Evolutionary conservation across 1,284 basidiomycete genomes (phyloP).

Genomic region (Moniliophthora roreri): DNA sequence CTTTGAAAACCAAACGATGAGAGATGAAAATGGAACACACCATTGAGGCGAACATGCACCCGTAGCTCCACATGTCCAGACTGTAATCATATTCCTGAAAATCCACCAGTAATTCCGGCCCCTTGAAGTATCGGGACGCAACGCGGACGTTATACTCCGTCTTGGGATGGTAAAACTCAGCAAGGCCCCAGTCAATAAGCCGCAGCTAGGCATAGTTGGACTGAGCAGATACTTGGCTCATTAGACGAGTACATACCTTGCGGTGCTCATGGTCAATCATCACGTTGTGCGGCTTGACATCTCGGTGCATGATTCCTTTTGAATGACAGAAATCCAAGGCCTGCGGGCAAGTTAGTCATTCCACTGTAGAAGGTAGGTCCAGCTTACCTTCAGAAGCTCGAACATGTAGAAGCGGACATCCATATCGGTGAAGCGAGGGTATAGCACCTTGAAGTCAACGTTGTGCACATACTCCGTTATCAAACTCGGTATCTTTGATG

Average conservation of each 20-base stretch:
- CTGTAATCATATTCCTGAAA: conserved; percentile 98
- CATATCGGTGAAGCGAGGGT: conserved; percentile 92
- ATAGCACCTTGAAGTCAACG: conserved; percentile 97
- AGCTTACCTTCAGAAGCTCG: conserved; percentile 86
- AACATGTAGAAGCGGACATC: conserved; percentile 98
- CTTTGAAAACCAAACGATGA: conserved; percentile 14
- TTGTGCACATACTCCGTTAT: conserved; percentile 99
- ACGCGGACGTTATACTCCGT: conserved; percentile 99
- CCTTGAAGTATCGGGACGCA: conserved; percentile 97
- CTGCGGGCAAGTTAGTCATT: conserved; percentile 36
- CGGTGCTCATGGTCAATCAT: conserved; percentile 99
- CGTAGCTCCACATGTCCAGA: conserved; percentile 97
- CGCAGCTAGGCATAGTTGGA: conserved; percentile 60
- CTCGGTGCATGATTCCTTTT: conserved; percentile 98
- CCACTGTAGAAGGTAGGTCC: conserved; percentile 8
- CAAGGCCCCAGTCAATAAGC: conserved; percentile 98
- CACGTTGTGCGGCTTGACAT: conserved; percentile 99
- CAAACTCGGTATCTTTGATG: conserved; percentile 95
- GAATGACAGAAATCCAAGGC: conserved; percentile 98
- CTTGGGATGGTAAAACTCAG: conserved; percentile 98
- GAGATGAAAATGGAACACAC: conserved; percentile 41
- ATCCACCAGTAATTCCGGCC: conserved; percentile 95
- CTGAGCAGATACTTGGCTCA: not conserved
- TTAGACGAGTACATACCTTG: conserved; percentile 56
- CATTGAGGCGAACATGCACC: conserved; percentile 99